Base-by-base conservation (phyloP, 371 early-diverging fungal genomes). In the Mortierella sp. region DNA sequence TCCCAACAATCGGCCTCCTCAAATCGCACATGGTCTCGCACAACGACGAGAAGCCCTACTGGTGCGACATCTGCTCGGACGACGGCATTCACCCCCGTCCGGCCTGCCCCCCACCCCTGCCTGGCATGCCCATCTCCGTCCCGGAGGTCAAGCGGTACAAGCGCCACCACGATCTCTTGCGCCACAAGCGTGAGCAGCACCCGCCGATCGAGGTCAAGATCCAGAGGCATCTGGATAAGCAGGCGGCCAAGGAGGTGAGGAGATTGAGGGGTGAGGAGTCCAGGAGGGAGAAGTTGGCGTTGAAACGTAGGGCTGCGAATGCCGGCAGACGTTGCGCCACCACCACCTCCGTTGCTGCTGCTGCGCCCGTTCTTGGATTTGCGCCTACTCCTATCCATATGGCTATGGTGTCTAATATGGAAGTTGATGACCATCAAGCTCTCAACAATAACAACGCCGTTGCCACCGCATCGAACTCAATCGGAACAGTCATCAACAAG, bases 171-270 rank as follows among this genome's bases (percentile, higher is more conserved):
- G 82, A 81, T 26, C 68, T 81, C 2, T 64, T 81, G 44, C 67
- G 82, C 19, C 82, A 81, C 45, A 73, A 77, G 41, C 77, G 82
- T 7, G 82, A 81, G 69, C 77, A 81, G 26, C 82, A 81, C n/a
- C 72, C 76, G 1, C 80, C 79, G 1, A 37, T 66, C 16, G 74
- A 66, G 43, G 71, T 79, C 66, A 65, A 70, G 31, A 29, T 73
- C 1, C 70, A 73, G 39, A 40, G 74, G 24, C 71, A 55, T 11
- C 34, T 26, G 1, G 79, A 73, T 24, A 44, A 53, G n/a, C 10
- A 44, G 44, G 53, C 31, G 10, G 71, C 70, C 39, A 63, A 63
- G 37, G 67, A 39, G 16, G 71, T 39, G 10, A 66, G 67, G 10
- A 39, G 39, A 10, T 16, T 24, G 16, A 66, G 37, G 14, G 47